These are phyloP conservation scores for Gossypium aridum DNA, from an alignment of 441 rosid genomes.

Conservation along the genomic window DNA sequence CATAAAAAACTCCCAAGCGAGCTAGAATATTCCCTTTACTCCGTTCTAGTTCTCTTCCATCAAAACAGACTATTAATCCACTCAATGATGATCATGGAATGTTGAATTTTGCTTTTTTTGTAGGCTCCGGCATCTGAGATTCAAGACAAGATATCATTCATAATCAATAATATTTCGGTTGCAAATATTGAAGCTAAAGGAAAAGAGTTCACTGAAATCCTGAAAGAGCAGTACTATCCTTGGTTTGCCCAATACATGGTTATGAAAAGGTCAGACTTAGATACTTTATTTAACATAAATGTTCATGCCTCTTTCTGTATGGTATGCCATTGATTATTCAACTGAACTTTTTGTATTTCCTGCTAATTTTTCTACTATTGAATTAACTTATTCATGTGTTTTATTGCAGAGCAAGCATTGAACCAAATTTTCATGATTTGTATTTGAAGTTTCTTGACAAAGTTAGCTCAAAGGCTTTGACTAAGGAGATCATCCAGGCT, in stretches of 20 bases:
- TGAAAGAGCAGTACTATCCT: constrained; percentile 77
- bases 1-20: not conserved
- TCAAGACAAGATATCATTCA: constrained; percentile 92
- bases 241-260: constrained; percentile 99
- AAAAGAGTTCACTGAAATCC: constrained; percentile 78
- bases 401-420: constrained; percentile 88
- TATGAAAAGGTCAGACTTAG: constrained; percentile 77
- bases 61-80: not conserved
- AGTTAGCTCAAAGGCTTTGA: constrained; percentile 75
- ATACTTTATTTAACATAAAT: not conserved
- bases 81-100: not conserved
- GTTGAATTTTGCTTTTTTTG: constrained; percentile 4
- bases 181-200: constrained; percentile 81
- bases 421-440: constrained; percentile 95
- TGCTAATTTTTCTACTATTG: constrained; percentile 9
- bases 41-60: not conserved
- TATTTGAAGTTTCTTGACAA: constrained; percentile 95
- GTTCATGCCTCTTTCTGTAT: constrained; percentile 1
- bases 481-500: constrained; percentile 84
- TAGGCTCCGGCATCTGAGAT: constrained; percentile 86
- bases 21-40: not conserved
- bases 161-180: constrained; percentile 78
- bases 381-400: not conserved
- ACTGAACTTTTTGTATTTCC: not conserved
- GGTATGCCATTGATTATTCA: not conserved